Conservation (phyloP, 371 early-diverging fungal genomes). For the Parasitella parasitica region DNA sequence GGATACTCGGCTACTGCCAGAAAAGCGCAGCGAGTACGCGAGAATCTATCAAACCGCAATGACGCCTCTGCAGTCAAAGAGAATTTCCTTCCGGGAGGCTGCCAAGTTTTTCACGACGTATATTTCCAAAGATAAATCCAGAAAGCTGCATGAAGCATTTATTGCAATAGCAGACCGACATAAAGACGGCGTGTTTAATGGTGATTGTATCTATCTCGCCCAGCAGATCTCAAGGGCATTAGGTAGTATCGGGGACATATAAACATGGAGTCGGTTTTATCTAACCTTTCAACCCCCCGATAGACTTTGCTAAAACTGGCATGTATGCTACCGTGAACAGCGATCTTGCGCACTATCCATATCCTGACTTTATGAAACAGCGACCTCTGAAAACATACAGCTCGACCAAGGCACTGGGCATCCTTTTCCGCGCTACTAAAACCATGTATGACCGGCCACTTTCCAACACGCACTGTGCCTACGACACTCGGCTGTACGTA, state of each 20-base stretch:
- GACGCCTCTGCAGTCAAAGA: neutral
- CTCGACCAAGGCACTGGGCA: constrained; percentile 53
- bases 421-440: constrained; percentile 45
- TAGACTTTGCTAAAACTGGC: constrained; percentile 34
- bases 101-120: constrained; percentile 20
- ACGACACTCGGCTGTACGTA: constrained; percentile 45
- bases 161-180: constrained; percentile 10
- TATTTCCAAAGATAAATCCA: constrained; percentile 13
- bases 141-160: constrained; percentile 6
- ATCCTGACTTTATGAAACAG: constrained; percentile 76
- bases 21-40: neutral
- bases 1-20: constrained; percentile 61
- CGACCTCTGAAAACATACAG: constrained; percentile 37
- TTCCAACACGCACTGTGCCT: constrained; percentile 6
- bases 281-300: too few species aligned
- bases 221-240: constrained; percentile 8
- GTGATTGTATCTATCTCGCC: constrained; percentile 15
- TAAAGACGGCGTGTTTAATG: constrained; percentile 5
- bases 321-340: constrained; percentile 21
- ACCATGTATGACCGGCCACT: neutral
- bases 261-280: too few species aligned
- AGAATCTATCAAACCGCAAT: neutral
- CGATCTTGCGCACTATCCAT: constrained; percentile 39
- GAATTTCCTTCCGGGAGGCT: constrained; percentile 8
- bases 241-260: constrained; percentile 10